Evolutionary conservation across 768 basidiomycete species (phyloP), one percentile per base, ranked within the genome.

Genomic region (Rhizopogon vinicolor): DNA sequence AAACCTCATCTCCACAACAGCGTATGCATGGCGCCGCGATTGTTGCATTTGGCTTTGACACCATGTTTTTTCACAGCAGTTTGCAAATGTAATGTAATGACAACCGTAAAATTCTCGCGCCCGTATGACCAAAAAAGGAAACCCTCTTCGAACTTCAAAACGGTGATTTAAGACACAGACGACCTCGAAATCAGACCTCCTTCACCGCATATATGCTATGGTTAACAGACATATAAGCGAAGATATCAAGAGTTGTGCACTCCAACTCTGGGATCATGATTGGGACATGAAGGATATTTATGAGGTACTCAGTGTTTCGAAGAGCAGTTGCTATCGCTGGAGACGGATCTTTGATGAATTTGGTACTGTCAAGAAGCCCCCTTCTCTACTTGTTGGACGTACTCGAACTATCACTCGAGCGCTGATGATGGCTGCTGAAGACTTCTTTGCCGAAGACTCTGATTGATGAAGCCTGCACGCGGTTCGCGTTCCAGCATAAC

Each of bases 241-340:
- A 29, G 64, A 72, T 42, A 41, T 70, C 44, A 69, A 72, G 52
- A 63, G 67, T 19, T 60, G 60, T 18, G 62, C 58, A 13, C 57
- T 72, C 14, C 18, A 41, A 8, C 60, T 68, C 7, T 65, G 60
- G 57, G 54, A 64, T 19, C 31, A 52, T 44, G 65, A 66, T 2
- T 68, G 63, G 61, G 48, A 1, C 4, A 25, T 25, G 25, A 4
- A 25, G 25, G 56, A 63, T 2, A 68, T 69, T 12, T 41, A 28
- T 9, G 57, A 63, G 4, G 55, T 56, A 6, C 56, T 72, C 2
- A 42, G 59, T 10, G 57, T 72, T 31, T 72, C 69, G 16, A 22
- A 48, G 2, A 54, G 57, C 8, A 70, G 64, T 48, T 41, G 69
- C 14, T 67, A 61, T 54, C 58, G 59, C 4, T 70, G 69, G 70